Percentiles rank a stretch among this genome's conserved stretches.
Evolutionary conservation across 2,329 filamentous ascomycete genomes (phyloP).

Genomic region (Nemania sp.): DNA sequence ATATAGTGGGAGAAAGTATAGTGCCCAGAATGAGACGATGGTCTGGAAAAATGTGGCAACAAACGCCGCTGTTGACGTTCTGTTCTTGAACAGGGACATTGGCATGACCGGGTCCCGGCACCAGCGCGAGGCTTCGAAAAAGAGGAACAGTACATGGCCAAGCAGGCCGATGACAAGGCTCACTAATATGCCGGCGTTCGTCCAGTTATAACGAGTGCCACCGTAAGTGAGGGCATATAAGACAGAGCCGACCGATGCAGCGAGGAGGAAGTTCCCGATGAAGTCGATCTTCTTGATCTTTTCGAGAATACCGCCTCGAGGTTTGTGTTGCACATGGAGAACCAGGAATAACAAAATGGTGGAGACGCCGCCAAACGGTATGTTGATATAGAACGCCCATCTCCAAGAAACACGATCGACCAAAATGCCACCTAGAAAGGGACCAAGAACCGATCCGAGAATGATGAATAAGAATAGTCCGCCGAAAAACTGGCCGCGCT

Average conservation of each 20-base stretch:
- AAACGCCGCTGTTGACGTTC: conserved; percentile 40
- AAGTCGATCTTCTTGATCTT: conserved; percentile 13
- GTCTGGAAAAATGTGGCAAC: conserved; percentile 43
- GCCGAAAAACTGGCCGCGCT: conserved; percentile 46
- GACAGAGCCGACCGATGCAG: conserved; percentile 9
- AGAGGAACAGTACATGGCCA: conserved; percentile 42
- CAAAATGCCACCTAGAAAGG: conserved; percentile 52
- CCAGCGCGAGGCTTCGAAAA: conserved; percentile 36
- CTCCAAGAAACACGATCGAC: conserved; percentile 48
- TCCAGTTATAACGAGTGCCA: conserved; percentile 39
- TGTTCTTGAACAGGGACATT: conserved; percentile 47
- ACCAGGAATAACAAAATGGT: conserved; percentile 40
- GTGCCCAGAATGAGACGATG: conserved; percentile 41
- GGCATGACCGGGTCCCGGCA: conserved; percentile 44
- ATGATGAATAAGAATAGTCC: conserved; percentile 31
- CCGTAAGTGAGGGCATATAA: conserved; percentile 13
- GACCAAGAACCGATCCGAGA: conserved; percentile 50
- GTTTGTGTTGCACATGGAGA: conserved; percentile 24
- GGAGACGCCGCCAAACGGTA: conserved; percentile 48
- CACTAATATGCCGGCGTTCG: conserved; percentile 37
- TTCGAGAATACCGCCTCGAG: neutral
- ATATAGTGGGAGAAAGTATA: conserved; percentile 49
- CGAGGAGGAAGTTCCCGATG: conserved; percentile 8
- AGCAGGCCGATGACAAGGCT: conserved; percentile 45
- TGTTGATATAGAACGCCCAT: conserved; percentile 59